Evolutionary conservation across 2,329 filamentous ascomycete species (phyloP), one percentile per base, ranked within the genome.

Genomic region (Helminthosporium solani): DNA sequence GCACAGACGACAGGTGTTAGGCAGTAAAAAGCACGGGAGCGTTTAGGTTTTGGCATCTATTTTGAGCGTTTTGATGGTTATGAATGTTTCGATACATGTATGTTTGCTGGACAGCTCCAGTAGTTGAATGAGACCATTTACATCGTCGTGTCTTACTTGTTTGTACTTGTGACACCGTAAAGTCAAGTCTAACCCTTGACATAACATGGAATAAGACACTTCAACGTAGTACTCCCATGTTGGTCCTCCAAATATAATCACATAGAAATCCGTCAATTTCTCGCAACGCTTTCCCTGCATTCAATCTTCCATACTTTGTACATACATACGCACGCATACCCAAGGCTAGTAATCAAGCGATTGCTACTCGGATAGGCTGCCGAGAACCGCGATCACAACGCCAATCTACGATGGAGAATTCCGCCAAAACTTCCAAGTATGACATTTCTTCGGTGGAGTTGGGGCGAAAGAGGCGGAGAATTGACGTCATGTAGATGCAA

Each of bases 1-100:
- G 67, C 52, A 43, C 54, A 75, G 39, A 78, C 74, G 18, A 70
- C 71, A 4, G 18, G 7, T 11, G 33, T 34, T 34, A 34, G 15
- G 34, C 7, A 36, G 20, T 36, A 21, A n/a, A 21, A n/a, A n/a
- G n/a, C n/a, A n/a, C n/a, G n/a, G n/a, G n/a, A n/a, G n/a, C n/a
- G n/a, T n/a, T n/a, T n/a, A n/a, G n/a, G n/a, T n/a, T n/a, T n/a
- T n/a, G n/a, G n/a, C n/a, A n/a, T n/a, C n/a, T n/a, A n/a, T n/a
- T n/a, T n/a, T 8, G 20, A 16, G 35, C 35, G 21, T 52, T 44
- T 21, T 36, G 35, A 49, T 19, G 12, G 12, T 36, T 19, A 36
- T 21, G 34, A 36, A 20, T 36, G 34, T 40, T 11, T 28, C 20
- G 38, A 40, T 33, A 18, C 19, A 3, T n/a, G 18, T n/a, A n/a